Conservation (phyloP, 176 grass and related monocot species). For the Ampelocalamus luodianensis region DNA sequence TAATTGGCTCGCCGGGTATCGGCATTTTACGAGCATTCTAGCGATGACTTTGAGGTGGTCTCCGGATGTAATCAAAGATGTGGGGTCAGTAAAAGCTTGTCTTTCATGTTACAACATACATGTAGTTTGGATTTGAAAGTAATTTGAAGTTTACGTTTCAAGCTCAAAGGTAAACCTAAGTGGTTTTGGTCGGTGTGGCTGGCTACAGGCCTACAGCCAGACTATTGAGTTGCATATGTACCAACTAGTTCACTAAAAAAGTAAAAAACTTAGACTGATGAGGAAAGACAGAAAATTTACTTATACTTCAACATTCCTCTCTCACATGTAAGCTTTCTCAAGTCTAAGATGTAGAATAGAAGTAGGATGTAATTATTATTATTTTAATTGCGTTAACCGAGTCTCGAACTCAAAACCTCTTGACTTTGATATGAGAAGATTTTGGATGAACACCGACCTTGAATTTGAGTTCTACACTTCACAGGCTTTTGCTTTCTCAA, state of each 20-base stretch:
- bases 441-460: too few species aligned
- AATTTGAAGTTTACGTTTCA: not conserved
- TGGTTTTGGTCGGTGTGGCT: constrained; percentile 1
- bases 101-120: not conserved
- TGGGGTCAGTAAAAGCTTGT: not conserved
- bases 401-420: too few species aligned
- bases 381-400: too few species aligned
- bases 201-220: not conserved
- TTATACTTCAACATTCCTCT: too few species aligned
- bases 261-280: too few species aligned
- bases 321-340: too few species aligned
- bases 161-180: not conserved
- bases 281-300: too few species aligned
- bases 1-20: not conserved
- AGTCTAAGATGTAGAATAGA: too few species aligned
- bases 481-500: not conserved
- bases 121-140: not conserved
- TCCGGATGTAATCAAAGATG: not conserved
- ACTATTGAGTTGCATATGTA: too few species aligned
- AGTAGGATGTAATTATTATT: too few species aligned
- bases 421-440: too few species aligned
- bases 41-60: not conserved
- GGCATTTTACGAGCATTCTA: not conserved
- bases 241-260: too few species aligned
- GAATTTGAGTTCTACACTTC: not conserved